Evolutionary conservation across 139 green algal species (phyloP).

Genomic region (Gonium pectorale): DNA sequence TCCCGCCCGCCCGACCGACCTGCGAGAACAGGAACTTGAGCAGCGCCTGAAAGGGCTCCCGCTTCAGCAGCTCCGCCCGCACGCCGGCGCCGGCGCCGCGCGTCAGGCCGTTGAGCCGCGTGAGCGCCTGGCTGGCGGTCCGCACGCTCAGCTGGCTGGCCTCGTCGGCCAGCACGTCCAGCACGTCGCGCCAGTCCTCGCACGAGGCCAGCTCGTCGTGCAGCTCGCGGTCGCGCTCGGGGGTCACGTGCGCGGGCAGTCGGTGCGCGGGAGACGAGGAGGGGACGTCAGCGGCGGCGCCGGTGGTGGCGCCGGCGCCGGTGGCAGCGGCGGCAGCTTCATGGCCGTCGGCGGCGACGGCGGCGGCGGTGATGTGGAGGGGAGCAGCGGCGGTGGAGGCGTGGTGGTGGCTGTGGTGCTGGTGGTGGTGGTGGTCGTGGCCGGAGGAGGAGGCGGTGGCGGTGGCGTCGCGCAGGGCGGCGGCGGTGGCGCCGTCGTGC

Average conservation of each 20-base stretch:
- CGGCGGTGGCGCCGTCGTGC: neutral
- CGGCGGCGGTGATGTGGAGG: neutral
- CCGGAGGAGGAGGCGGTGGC: slow-evolving; percentile 24
- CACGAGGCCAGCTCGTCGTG: slow-evolving; percentile 47
- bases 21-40: neutral
- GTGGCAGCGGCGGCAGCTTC: neutral
- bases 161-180: slow-evolving; percentile 50
- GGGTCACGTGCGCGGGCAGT: neutral
- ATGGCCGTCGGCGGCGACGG: neutral
- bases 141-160: neutral
- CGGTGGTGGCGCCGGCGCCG: neutral
- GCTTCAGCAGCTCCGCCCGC: neutral
- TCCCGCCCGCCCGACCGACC: neutral
- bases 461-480: slow-evolving; percentile 5
- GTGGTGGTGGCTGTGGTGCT: neutral
- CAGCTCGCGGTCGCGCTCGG: slow-evolving; percentile 21
- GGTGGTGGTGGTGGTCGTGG: neutral
- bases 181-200: slow-evolving; percentile 53
- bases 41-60: slow-evolving; percentile 4
- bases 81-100: neutral
- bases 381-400: neutral
- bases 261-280: neutral
- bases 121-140: slow-evolving; percentile 26
- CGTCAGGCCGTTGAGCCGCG: slow-evolving; percentile 17
- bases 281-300: neutral